A percentile compares a stretch with the other conserved stretches of the same genome.
phyloP scores from a whole-genome alignment of 73 alveolate species.

The Breviolum minutum region DNA sequence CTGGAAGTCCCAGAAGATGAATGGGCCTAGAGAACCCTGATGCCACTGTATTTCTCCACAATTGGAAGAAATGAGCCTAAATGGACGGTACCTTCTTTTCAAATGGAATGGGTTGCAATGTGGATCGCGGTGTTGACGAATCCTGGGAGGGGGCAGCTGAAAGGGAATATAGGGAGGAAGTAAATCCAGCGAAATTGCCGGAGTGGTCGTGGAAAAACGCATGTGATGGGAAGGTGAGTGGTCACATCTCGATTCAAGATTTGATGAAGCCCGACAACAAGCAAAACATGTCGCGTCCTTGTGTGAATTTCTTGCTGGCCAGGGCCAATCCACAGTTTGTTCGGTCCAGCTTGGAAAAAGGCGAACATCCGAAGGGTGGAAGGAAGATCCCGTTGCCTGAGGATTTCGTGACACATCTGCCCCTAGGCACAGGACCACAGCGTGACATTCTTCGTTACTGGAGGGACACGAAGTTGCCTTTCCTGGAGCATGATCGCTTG shows the following conservation, averaged over 20 bases:
- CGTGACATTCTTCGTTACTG: not conserved
- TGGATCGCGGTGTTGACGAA: not conserved
- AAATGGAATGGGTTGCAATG: not conserved
- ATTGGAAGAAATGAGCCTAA: not conserved
- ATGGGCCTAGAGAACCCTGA: conserved; percentile 25
- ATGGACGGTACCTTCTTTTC: not conserved
- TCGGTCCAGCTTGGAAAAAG: not conserved
- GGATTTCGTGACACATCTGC: conserved; percentile 11
- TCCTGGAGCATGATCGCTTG: conserved; percentile 21
- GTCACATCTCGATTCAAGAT: not conserved
- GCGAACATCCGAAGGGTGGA: not conserved
- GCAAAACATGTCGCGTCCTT: not conserved
- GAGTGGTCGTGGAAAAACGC: not conserved
- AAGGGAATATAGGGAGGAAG: conserved; percentile 6
- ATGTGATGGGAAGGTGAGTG: not conserved
- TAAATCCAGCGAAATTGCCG: not conserved
- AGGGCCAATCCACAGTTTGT: not conserved
- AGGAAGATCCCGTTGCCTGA: not conserved
- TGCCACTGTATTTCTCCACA: not conserved
- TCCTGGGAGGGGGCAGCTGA: not conserved
- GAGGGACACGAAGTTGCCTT: not conserved
- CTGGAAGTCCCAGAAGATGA: not conserved
- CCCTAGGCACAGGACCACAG: not conserved
- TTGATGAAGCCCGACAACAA: not conserved
- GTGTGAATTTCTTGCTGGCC: conserved; percentile 7